phyloP scores from a whole-genome alignment of 345 rosid genomes.

The Citrus glauca region DNA sequence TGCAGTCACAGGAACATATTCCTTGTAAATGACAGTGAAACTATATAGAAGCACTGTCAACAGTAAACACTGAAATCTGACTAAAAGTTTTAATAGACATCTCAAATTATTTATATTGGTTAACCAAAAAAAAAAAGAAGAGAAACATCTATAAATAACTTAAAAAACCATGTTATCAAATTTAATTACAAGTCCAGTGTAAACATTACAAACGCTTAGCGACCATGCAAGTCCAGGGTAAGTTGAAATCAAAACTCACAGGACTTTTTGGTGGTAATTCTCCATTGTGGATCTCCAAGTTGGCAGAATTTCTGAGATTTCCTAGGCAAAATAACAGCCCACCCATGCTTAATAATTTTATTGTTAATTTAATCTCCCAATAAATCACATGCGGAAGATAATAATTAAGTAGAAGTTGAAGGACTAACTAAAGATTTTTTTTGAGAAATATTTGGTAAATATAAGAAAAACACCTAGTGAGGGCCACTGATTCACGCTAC shows the following conservation, averaged over 20 bases:
- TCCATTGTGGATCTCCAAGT: slow-evolving; percentile 67
- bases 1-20: neutral
- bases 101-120: neutral
- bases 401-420: neutral
- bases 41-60: neutral
- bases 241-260: slow-evolving; percentile 36
- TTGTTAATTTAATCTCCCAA: neutral
- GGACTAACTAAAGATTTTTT: neutral
- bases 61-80: neutral
- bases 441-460: neutral
- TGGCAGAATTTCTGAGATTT: slow-evolving; percentile 56
- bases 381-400: neutral
- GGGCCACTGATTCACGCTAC: slow-evolving; percentile 70
- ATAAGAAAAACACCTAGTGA: slow-evolving; percentile 39
- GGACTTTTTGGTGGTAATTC: slow-evolving; percentile 36
- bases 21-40: neutral
- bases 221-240: slow-evolving; percentile 1
- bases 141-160: neutral
- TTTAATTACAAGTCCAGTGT: neutral
- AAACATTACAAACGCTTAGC: neutral
- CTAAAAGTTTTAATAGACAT: neutral
- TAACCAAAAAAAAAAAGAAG: neutral
- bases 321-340: slow-evolving; percentile 14
- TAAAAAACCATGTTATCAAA: neutral
- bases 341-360: neutral